Percentiles rank a stretch among this genome's conserved stretches.
Evolutionary conservation across 805 yeast genomes (phyloP).

Genomic region (Metschnikowia similis): DNA sequence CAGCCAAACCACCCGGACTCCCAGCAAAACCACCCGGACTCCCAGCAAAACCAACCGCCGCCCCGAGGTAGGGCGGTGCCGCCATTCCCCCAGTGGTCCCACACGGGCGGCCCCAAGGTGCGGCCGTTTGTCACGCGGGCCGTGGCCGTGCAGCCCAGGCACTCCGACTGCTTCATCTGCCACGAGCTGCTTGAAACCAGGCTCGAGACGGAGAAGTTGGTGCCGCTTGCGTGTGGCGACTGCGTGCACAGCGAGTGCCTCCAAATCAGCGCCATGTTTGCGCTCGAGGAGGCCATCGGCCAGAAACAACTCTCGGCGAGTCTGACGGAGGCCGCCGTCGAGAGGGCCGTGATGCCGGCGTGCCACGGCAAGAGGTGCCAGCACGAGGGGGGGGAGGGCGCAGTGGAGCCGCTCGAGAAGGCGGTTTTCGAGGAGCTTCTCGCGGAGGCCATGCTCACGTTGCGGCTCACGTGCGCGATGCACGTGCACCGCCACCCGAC

Average conservation of each 20-base stretch:
- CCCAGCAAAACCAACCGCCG: slow-evolving; percentile 13
- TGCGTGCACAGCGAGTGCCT: slow-evolving; percentile 58
- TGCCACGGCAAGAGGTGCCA: slow-evolving; percentile 13
- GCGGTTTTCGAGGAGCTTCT: slow-evolving; percentile 5
- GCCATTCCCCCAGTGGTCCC: not conserved
- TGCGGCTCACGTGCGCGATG: slow-evolving; percentile 5
- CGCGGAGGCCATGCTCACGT: slow-evolving; percentile 11
- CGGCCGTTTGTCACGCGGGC: slow-evolving; percentile 8
- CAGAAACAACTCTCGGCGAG: not conserved
- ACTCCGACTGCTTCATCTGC: slow-evolving; percentile 45
- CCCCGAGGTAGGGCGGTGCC: slow-evolving; percentile 6
- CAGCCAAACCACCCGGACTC: too few relatives aligned
- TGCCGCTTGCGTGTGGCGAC: slow-evolving; percentile 53
- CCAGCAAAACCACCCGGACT: too few relatives aligned
- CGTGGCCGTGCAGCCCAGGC: not conserved
- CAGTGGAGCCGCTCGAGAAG: slow-evolving; percentile 10
- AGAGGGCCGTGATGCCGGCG: slow-evolving; percentile 7
- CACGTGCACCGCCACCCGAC: not conserved
- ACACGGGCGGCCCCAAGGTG: slow-evolving; percentile 7
- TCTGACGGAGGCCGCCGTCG: not conserved
- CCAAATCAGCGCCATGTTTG: slow-evolving; percentile 11
- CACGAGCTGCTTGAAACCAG: slow-evolving; percentile 46
- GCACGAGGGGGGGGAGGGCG: not conserved
- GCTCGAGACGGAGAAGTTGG: slow-evolving; percentile 40
- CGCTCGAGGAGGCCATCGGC: slow-evolving; percentile 7